Evolutionary conservation across 2,329 filamentous ascomycete species (phyloP).

Genomic region (Fusarium sublunatum): DNA sequence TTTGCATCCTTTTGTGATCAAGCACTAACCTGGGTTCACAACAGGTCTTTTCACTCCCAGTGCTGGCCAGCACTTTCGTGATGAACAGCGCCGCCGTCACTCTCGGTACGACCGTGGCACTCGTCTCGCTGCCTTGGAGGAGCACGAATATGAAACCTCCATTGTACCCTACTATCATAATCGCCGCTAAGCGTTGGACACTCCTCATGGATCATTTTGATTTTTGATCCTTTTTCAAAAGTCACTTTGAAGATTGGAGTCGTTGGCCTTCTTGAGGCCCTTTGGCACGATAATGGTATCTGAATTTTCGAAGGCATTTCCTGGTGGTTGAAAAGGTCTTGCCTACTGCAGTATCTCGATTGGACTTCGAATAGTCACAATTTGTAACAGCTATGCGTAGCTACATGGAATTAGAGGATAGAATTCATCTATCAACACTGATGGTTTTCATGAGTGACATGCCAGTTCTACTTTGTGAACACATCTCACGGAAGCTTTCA

Average conservation of each 20-base stretch:
- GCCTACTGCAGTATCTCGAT: conserved; percentile 41
- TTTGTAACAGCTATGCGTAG: conserved; percentile 34
- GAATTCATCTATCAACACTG: conserved; percentile 11
- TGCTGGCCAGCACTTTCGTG: conserved; percentile 76
- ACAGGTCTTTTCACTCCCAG: conserved; percentile 83
- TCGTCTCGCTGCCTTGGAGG: conserved; percentile 74
- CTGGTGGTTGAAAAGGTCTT: conserved; percentile 28
- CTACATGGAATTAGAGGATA: conserved; percentile 32
- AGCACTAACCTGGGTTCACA: not conserved
- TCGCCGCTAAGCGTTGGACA: conserved; percentile 26
- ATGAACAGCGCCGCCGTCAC: conserved; percentile 79
- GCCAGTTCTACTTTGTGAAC: not conserved
- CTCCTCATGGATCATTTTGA: conserved; percentile 17
- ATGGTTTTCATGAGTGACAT: not conserved
- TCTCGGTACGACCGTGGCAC: conserved; percentile 88
- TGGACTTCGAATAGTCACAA: conserved; percentile 35
- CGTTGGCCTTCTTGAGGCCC: conserved; percentile 29
- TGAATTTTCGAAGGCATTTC: conserved; percentile 30
- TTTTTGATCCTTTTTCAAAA: conserved; percentile 21
- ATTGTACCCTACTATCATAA: conserved; percentile 53
- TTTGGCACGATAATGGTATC: conserved; percentile 27
- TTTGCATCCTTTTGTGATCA: not conserved
- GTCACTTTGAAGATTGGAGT: conserved; percentile 34
- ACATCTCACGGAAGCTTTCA: not conserved
- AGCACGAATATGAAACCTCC: conserved; percentile 64